phyloP scores from a whole-genome alignment of 1,284 basidiomycete genomes.

The Sporisorium scitamineum region DNA sequence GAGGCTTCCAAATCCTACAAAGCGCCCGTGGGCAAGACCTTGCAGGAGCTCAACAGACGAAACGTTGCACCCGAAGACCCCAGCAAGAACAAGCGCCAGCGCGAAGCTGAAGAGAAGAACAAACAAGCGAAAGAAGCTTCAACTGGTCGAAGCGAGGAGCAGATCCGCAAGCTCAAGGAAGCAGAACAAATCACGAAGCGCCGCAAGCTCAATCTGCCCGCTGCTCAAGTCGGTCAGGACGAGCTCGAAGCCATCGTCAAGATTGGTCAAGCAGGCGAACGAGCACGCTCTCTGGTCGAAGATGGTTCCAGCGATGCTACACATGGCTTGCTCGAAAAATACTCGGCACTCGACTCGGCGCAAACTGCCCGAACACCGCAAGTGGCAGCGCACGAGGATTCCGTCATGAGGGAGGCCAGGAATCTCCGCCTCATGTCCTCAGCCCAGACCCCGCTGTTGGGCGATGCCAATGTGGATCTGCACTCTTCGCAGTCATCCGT shows the following conservation, averaged over 20 bases:
- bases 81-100: slow-evolving; percentile 70
- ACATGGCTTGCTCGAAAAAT: slow-evolving; percentile 87
- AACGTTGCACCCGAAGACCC: slow-evolving; percentile 76
- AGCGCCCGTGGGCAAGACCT: slow-evolving; percentile 90
- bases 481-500: slow-evolving; percentile 4
- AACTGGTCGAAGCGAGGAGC: slow-evolving; percentile 79
- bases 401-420: slow-evolving; percentile 87
- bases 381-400: slow-evolving; percentile 80
- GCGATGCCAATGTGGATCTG: slow-evolving; percentile 87
- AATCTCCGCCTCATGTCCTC: slow-evolving; percentile 93
- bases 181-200: slow-evolving; percentile 93
- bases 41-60: slow-evolving; percentile 75
- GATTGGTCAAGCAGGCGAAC: slow-evolving; percentile 92
- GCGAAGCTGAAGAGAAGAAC: slow-evolving; percentile 78
- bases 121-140: slow-evolving; percentile 77
- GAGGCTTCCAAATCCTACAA: slow-evolving; percentile 88
- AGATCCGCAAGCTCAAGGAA: slow-evolving; percentile 96
- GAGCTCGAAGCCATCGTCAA: slow-evolving; percentile 99
- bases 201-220: slow-evolving; percentile 85
- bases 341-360: slow-evolving; percentile 87
- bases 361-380: slow-evolving; percentile 91
- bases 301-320: slow-evolving; percentile 79
- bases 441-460: slow-evolving; percentile 91
- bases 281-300: slow-evolving; percentile 82
- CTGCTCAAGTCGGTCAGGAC: slow-evolving; percentile 92